phyloP scores from a whole-genome alignment of 371 early-diverging fungal species.

The Mucor sp. region DNA sequence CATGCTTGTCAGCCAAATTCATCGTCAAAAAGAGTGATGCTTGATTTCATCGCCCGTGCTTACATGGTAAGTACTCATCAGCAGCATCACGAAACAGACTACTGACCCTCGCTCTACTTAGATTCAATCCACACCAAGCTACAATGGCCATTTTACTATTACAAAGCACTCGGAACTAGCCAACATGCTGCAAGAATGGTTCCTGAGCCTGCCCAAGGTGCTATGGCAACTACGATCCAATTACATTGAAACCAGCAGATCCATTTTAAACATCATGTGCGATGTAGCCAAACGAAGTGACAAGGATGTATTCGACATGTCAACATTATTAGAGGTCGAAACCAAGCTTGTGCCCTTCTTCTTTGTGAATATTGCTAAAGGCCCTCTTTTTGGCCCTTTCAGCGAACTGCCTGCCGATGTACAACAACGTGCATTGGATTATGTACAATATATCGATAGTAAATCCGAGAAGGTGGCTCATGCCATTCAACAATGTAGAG shows the following conservation, averaged over 20 bases:
- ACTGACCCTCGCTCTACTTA: constrained; percentile 2
- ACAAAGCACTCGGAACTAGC: constrained; percentile 21
- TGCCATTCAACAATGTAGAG: constrained; percentile 27
- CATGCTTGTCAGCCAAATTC: constrained; percentile 40
- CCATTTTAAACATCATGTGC: constrained; percentile 33
- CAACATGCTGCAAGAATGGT: constrained; percentile 31
- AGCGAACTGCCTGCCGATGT: constrained; percentile 41
- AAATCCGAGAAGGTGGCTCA: constrained; percentile 28
- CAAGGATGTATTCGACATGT: constrained; percentile 29
- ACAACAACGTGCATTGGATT: constrained; percentile 55
- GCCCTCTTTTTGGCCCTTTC: constrained; percentile 53
- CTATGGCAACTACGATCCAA: constrained; percentile 56
- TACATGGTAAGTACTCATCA: constrained; percentile 33
- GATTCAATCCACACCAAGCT: constrained; percentile 46
- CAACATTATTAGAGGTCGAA: constrained; percentile 43
- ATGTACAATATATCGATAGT: constrained; percentile 44
- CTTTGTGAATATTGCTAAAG: constrained; percentile 41
- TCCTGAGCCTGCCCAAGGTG: constrained; percentile 55
- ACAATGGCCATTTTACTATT: constrained; percentile 39
- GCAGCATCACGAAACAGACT: not conserved
- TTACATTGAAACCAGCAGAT: constrained; percentile 47
- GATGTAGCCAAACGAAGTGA: constrained; percentile 36
- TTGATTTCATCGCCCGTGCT: constrained; percentile 43
- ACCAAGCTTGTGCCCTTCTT: constrained; percentile 51
- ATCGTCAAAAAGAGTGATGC: constrained; percentile 34